Evolutionary conservation across 495 filamentous ascomycete genomes (phyloP).

Genomic region (Aspergillus sparsus): DNA sequence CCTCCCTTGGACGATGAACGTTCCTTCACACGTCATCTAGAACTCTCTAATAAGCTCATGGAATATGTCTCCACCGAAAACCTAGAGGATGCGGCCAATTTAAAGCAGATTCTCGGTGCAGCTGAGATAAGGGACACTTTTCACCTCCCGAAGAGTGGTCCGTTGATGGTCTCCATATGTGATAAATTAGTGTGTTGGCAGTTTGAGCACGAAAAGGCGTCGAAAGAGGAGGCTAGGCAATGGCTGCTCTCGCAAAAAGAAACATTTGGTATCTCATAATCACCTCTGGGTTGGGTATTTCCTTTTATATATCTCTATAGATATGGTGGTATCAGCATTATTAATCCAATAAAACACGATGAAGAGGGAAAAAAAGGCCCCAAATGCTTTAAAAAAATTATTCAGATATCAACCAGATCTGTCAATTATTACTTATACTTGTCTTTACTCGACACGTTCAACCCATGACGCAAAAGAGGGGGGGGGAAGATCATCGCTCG

Average conservation of each 20-base stretch:
- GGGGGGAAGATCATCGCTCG: no score
- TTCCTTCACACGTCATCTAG: not conserved
- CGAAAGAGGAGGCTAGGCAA: not conserved
- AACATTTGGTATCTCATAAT: not conserved
- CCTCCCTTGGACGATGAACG: not conserved
- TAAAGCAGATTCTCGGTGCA: not conserved
- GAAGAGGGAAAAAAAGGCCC: no score
- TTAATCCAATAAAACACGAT: no score
- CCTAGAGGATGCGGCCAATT: not conserved
- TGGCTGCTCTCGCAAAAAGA: not conserved
- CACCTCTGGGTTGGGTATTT: not conserved
- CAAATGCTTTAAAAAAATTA: no score
- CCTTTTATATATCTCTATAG: no score
- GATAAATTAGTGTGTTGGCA: constrained; percentile 2
- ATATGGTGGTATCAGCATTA: no score
- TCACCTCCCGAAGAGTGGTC: not conserved
- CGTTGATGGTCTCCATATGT: not conserved
- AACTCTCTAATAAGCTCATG: not conserved
- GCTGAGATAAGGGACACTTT: not conserved
- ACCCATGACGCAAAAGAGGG: no score
- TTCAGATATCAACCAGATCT: no score
- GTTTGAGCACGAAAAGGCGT: not conserved
- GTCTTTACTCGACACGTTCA: no score
- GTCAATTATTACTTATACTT: no score
- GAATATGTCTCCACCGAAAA: not conserved